Conservation (phyloP, 768 basidiomycete genomes). For the Calocera viscosa region DNA sequence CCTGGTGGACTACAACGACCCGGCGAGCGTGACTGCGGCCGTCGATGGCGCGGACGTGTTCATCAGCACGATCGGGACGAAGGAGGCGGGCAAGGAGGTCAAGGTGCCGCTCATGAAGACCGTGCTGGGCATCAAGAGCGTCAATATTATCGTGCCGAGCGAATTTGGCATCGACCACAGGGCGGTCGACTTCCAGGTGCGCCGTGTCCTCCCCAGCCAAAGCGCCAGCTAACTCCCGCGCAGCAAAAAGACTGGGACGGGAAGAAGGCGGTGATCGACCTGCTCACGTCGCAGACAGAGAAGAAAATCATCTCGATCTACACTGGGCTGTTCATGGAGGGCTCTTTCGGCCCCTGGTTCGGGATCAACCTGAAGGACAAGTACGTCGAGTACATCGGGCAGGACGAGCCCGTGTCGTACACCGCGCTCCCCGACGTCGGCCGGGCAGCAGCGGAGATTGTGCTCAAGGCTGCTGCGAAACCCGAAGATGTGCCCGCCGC, state of each 20-base stretch:
- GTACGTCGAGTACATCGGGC: slow-evolving; percentile 3
- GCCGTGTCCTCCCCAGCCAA: background rate
- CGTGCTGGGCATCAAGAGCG: background rate
- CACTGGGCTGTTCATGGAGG: slow-evolving; percentile 5
- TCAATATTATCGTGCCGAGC: background rate
- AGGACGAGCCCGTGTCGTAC: background rate
- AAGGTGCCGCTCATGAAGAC: slow-evolving; percentile 2
- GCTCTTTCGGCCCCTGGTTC: slow-evolving; percentile 7
- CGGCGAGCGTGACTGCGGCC: background rate
- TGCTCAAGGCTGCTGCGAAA: background rate
- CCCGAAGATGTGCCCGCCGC: background rate
- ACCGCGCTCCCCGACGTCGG: background rate
- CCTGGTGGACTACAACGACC: background rate
- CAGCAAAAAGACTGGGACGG: slow-evolving; percentile 8
- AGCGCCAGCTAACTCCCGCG: background rate
- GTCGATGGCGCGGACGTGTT: slow-evolving; percentile 6
- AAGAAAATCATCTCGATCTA: slow-evolving; percentile 8
- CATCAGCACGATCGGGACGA: slow-evolving; percentile 4
- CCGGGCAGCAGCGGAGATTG: background rate
- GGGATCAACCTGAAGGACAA: slow-evolving; percentile 2
- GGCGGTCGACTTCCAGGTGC: background rate
- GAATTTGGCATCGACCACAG: background rate
- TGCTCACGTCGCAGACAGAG: slow-evolving; percentile 1
- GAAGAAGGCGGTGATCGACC: background rate
- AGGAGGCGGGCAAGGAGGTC: slow-evolving; percentile 1